Percentiles rank a stretch among this genome's conserved stretches.
Conservation (phyloP, 371 early-diverging fungal genomes). For the Vairimorpha ceranae region DNA sequence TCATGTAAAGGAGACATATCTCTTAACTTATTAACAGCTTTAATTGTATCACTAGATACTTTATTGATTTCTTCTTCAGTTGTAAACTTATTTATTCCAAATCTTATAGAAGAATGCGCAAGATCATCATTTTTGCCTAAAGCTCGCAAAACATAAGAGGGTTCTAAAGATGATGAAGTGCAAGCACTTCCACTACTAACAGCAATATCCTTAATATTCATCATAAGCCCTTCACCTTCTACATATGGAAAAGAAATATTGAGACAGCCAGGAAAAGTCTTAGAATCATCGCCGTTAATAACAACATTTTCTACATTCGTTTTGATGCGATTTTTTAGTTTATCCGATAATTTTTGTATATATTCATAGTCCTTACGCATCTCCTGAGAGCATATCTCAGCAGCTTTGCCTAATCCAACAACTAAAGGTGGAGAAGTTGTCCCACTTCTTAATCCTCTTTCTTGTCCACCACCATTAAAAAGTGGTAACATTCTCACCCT, state of each 20-base stretch:
- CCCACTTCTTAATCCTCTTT: conserved; percentile 89
- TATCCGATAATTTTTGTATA: conserved; percentile 39
- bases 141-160: conserved; percentile 91
- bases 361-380: conserved; percentile 68
- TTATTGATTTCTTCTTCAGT: conserved; percentile 87
- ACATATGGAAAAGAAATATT: conserved; percentile 97
- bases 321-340: conserved; percentile 37
- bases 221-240: conserved; percentile 94
- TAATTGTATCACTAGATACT: conserved; percentile 72
- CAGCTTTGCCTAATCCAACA: conserved; percentile 92
- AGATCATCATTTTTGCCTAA: conserved; percentile 92
- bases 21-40: conserved; percentile 80
- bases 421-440: conserved; percentile 87
- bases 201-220: conserved; percentile 94
- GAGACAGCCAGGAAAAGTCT: conserved; percentile 70
- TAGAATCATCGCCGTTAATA: conserved; percentile 43
- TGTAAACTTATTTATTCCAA: conserved; percentile 94
- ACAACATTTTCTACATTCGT: conserved; percentile 33
- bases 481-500: conserved; percentile 84
- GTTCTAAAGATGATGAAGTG: conserved; percentile 94
- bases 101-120: conserved; percentile 93
- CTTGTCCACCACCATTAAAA: conserved; percentile 93
- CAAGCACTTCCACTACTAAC: conserved; percentile 93
- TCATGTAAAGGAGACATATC: conserved; percentile 98
- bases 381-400: conserved; percentile 74